phyloP scores from a whole-genome alignment of 768 basidiomycete genomes.

The Phanerochaete carnosa region DNA sequence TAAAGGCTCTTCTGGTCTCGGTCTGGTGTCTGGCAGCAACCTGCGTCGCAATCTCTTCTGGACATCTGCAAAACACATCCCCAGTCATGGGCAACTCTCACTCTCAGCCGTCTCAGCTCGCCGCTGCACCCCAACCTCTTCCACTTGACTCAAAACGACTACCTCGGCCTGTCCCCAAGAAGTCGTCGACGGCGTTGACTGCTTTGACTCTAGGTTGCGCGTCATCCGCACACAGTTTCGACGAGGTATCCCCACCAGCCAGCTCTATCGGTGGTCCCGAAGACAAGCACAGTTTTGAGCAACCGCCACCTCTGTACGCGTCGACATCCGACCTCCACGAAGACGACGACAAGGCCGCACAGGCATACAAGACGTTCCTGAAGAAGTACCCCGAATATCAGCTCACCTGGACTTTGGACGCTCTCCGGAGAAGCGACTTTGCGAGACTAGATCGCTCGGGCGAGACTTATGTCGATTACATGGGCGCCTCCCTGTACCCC shows the following conservation, averaged over 20 bases:
- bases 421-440: conserved; percentile 31
- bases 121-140: not conserved
- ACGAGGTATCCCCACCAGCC: not conserved
- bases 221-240: conserved; percentile 3
- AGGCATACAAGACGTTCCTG: conserved; percentile 48
- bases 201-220: conserved; percentile 26
- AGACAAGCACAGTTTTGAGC: conserved; percentile 21
- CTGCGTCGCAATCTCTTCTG: not conserved
- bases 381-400: conserved; percentile 31
- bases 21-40: not conserved
- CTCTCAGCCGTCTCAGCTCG: not conserved
- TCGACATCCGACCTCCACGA: conserved; percentile 21
- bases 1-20: not conserved
- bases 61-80: not conserved
- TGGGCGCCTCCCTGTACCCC: conserved; percentile 81
- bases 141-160: conserved; percentile 8
- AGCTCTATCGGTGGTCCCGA: no score
- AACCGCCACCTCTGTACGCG: conserved; percentile 27
- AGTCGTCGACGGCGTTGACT: conserved; percentile 23
- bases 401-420: conserved; percentile 31
- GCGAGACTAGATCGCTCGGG: conserved; percentile 39
- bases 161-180: conserved; percentile 12
- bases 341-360: conserved; percentile 33
- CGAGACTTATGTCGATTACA: conserved; percentile 83
- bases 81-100: conserved; percentile 12